These are phyloP conservation scores for Umbelopsis vinacea DNA, from an alignment of 192 early-diverging fungal species.

Conservation along the genomic window DNA sequence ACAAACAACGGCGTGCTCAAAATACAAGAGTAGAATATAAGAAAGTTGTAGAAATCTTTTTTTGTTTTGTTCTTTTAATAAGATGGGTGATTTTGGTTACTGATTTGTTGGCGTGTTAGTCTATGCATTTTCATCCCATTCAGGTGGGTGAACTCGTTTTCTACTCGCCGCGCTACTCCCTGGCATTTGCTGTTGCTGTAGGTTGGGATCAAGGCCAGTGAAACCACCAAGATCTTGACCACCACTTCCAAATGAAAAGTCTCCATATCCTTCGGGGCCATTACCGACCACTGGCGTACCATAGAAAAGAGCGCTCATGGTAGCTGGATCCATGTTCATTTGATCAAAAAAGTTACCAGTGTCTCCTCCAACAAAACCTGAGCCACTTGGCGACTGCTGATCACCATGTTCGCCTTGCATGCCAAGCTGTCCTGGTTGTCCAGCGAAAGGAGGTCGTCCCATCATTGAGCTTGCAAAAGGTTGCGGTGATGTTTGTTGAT, in stretches of 20 bases:
- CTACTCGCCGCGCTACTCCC: slow-evolving; percentile 28
- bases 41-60: neutral
- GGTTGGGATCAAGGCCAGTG: neutral
- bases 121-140: slow-evolving; percentile 39
- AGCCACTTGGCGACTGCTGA: neutral
- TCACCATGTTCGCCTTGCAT: neutral
- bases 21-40: slow-evolving; percentile 5
- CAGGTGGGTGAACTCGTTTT: slow-evolving; percentile 37
- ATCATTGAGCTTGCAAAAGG: slow-evolving; percentile 20
- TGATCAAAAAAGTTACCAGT: slow-evolving; percentile 26
- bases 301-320: slow-evolving; percentile 38
- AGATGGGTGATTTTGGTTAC: neutral
- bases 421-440: neutral
- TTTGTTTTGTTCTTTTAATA: neutral
- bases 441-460: slow-evolving; percentile 5
- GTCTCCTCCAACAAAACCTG: slow-evolving; percentile 12
- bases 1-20: slow-evolving; percentile 13
- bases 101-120: slow-evolving; percentile 11
- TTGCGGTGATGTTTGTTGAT: slow-evolving; percentile 17
- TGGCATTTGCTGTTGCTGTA: slow-evolving; percentile 19
- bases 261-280: neutral
- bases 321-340: slow-evolving; percentile 36
- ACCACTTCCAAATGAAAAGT: slow-evolving; percentile 8
- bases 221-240: slow-evolving; percentile 18
- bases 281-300: slow-evolving; percentile 20